Conservation (phyloP, 139 green algal species). For the Coccomyxa sp. region DNA sequence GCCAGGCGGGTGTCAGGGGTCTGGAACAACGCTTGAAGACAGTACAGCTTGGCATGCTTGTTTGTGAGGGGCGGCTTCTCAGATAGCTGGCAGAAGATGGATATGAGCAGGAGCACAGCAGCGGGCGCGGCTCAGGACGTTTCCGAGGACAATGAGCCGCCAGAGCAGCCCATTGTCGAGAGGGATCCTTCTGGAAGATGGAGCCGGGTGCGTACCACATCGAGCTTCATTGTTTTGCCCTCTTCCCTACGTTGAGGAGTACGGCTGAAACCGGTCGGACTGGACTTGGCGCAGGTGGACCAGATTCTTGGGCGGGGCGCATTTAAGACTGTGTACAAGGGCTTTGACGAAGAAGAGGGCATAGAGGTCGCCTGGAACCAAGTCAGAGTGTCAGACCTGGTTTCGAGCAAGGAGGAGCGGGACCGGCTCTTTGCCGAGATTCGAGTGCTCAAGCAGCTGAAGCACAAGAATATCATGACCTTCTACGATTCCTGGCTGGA, state of each 20-base stretch:
- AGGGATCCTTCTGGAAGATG: not conserved
- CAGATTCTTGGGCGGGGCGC: constrained; percentile 86
- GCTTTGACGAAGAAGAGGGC: constrained; percentile 91
- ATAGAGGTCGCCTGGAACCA: constrained; percentile 99
- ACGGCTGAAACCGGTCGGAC: not conserved
- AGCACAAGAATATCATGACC: constrained; percentile 99
- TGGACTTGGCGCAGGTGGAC: constrained; percentile 43
- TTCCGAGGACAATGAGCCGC: not conserved
- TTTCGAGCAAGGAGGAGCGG: constrained; percentile 64
- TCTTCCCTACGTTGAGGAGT: not conserved
- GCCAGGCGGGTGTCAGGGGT: too few relatives aligned
- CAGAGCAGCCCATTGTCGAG: not conserved
- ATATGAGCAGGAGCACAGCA: too few relatives aligned
- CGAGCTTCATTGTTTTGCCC: not conserved
- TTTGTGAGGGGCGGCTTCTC: too few relatives aligned
- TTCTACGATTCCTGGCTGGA: constrained; percentile 97
- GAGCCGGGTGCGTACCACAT: not conserved
- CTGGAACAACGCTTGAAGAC: too few relatives aligned
- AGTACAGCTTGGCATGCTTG: too few relatives aligned
- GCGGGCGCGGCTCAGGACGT: not conserved
- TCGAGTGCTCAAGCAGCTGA: constrained; percentile 92
- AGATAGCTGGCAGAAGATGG: too few relatives aligned
- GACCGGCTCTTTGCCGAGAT: constrained; percentile 94
- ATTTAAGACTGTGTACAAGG: constrained; percentile 98
- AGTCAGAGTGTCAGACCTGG: constrained; percentile 69